Base-by-base conservation (phyloP, 495 filamentous ascomycete genomes). In the Aspergillus diversus region DNA sequence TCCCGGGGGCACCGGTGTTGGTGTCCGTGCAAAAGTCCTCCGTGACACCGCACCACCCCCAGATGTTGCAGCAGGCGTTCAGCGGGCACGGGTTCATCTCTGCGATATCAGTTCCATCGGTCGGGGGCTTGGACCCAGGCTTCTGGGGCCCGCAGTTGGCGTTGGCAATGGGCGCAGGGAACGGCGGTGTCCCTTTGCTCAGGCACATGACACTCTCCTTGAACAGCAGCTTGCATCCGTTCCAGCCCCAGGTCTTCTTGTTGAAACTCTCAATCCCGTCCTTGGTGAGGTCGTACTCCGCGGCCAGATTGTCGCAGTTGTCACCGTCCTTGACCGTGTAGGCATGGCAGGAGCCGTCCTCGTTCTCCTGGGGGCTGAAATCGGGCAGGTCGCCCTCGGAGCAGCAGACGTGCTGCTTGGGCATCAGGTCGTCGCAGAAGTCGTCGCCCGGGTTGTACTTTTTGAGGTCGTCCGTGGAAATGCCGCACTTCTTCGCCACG, bases 121-220 rank as follows among this genome's bases (percentile, higher is more conserved):
- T 55, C 33, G 72, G 69, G 11, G 32, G 13, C 21, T 61, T 11
- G 8, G 78, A 80, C 0, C 77, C 79, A 8, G 71, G 65, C 17
- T 73, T 68, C 61, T 75, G 71, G 0, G 82, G 83, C 0, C 83
- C 83, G 63, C 83, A 85, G 5, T 77, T 58, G 13, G 78, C 72
- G 33, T 74, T 76, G 0, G 64, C 17, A 0, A 80, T 31, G 0
- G 63, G 53, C 7, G 75, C 65, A 1, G 83, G 84, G 68, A 85
- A 65, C 0, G 82, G 81, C 4, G 83, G 46, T 32, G 5, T 43
- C 3, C 84, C 84, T 2, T 64, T 60, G 65, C 81, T 84, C 3
- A 87, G 46, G 63, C 84, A 85, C 16, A 87, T 84, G 11, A 27
- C 47, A 64, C 47, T 1, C 4, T 61, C 49, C 12, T 52, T 33